A percentile compares a stretch with the other conserved stretches of the same genome.
These are phyloP conservation scores for Pseudogymnoascus sp. DNA, from an alignment of 2,329 filamentous ascomycete species.

Conservation along the genomic window DNA sequence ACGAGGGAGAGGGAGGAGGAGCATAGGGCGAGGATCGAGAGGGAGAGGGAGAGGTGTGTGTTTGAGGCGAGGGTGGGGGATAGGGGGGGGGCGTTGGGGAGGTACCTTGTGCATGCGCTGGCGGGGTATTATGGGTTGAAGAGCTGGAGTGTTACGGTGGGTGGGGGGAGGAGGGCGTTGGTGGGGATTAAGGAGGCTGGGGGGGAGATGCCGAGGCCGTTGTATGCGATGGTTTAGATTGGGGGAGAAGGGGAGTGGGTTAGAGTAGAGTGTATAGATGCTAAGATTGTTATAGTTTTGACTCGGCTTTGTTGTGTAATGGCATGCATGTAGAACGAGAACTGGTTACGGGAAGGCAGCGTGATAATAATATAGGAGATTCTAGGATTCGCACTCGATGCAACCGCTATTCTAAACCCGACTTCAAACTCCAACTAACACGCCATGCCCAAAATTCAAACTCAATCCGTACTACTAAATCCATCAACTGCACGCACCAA, in stretches of 20 bases:
- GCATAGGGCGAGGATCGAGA: constrained; percentile 43
- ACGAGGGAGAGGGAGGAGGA: constrained; percentile 43
- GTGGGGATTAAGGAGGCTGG: constrained; percentile 55
- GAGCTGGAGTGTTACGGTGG: constrained; percentile 44
- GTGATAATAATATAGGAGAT: background rate
- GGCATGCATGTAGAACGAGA: background rate
- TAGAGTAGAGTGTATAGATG: background rate
- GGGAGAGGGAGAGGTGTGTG: constrained; percentile 59
- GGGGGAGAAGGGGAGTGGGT: background rate
- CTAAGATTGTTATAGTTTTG: background rate
- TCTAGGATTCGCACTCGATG: background rate
- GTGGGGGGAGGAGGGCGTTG: constrained; percentile 70
- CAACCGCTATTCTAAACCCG: background rate
- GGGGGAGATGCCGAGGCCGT: constrained; percentile 17
- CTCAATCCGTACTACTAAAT: background rate
- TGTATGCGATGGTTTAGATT: constrained; percentile 16
- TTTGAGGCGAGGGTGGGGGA: constrained; percentile 85
- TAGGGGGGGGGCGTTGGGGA: constrained; percentile 43
- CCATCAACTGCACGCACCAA: background rate
- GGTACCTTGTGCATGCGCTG: constrained; percentile 89
- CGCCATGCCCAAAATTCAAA: background rate
- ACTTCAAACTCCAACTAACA: background rate
- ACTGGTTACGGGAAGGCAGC: background rate
- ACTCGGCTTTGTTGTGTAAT: background rate
- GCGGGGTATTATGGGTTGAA: constrained; percentile 68